Base-by-base conservation (phyloP, 2,329 filamentous ascomycete species). In the Plectosphaerella sp. region DNA sequence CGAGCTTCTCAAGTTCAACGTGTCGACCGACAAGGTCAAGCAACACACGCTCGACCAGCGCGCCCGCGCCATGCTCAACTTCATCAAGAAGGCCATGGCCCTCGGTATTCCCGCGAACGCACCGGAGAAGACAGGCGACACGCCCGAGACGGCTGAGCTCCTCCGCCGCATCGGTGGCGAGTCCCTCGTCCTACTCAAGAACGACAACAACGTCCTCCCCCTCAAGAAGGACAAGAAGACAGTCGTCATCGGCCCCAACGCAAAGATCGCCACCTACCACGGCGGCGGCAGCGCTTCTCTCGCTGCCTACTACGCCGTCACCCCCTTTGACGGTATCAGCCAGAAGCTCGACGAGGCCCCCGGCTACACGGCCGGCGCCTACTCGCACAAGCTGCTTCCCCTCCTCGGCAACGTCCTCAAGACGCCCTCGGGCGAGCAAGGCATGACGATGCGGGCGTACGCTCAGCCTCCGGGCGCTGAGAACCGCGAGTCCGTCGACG, bases 161-260 rank as follows among this genome's bases (percentile, higher is more conserved):
- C 24, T 56, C 50, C 54, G 49, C 16, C 51, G 50, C 18, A 49
- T 55, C 22, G 51, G 52, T 16, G 51, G 54, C 18, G 48, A 55
- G 62, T 83, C 83, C 3, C 83, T 89, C 14, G 87, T 91, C 1
- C 73, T 91, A 11, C 71, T 91, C 47, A 90, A 91, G 70, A 92
- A 92, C 58, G 78, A 88, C 15, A 77, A 78, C 42, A 72, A 72
- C 10, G 64, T 85, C 0, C 72, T 92, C 1, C 88, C 88, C 1
- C 67, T 87, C 3, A 77, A 77, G 33, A 84, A 82, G 59, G 72
- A 80, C 39, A 83, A 81, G 59, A 84, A 72, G 41, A 82, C 79
- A 0, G 71, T 82, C 20, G 68, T 84, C 28, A 71, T 84, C 28
- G 80, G 80, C 0, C 80, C 80, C 15, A 83, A 83, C 57, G 78